phyloP scores from a whole-genome alignment of 2,329 filamentous ascomycete genomes.

The Davidsoniella australis region DNA sequence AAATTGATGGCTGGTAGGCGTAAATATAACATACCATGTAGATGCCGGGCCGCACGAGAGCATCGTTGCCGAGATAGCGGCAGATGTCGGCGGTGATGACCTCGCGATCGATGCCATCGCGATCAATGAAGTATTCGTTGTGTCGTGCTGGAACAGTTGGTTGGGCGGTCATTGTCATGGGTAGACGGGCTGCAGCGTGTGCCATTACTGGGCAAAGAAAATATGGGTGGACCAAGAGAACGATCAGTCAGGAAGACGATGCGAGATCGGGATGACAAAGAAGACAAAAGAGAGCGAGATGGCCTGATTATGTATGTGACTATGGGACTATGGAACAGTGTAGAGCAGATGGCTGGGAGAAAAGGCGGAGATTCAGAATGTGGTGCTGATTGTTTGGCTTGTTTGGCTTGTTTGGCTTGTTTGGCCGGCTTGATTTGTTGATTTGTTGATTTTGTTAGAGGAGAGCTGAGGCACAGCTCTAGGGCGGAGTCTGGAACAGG shows the following conservation, averaged over 20 bases:
- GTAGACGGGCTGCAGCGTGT: conserved; percentile 7
- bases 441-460: not conserved
- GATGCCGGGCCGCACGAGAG: conserved; percentile 56
- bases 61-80: conserved; percentile 69
- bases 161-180: conserved; percentile 4
- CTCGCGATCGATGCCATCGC: conserved; percentile 25
- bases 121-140: conserved; percentile 11
- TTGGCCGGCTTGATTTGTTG: too few relatives aligned
- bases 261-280: not conserved
- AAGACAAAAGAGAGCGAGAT: not conserved
- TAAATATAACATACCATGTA: conserved; percentile 42
- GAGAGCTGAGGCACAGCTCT: too few relatives aligned
- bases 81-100: conserved; percentile 75
- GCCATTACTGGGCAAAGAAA: not conserved
- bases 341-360: not conserved
- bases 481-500: too few relatives aligned
- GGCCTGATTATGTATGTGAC: not conserved
- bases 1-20: not conserved
- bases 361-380: not conserved
- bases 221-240: not conserved
- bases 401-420: too few relatives aligned
- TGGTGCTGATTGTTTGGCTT: too few relatives aligned
- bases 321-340: not conserved
- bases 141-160: conserved; percentile 8
- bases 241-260: not conserved